These are phyloP conservation scores for Alternaria arborescens DNA, from an alignment of 2,329 filamentous ascomycete species.

Conservation along the genomic window DNA sequence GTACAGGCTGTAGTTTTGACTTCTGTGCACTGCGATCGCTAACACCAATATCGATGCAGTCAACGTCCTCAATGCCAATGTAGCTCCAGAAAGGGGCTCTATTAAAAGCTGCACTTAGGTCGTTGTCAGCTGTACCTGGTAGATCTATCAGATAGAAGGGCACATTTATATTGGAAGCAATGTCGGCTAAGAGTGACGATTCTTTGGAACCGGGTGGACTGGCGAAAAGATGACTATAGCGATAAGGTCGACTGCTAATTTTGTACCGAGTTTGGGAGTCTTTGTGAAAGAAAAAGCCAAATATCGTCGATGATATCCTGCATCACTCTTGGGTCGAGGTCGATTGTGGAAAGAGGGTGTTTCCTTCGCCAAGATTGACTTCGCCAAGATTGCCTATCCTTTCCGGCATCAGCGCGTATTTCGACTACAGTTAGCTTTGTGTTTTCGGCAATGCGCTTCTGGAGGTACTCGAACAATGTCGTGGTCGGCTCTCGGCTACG, in stretches of 20 bases:
- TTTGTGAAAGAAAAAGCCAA: background rate
- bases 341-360: background rate
- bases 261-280: background rate
- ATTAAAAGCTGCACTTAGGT: constrained; percentile 17
- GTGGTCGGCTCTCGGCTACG: constrained; percentile 9
- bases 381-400: background rate
- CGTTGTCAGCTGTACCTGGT: constrained; percentile 18
- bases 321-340: background rate
- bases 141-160: constrained; percentile 42
- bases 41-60: constrained; percentile 15
- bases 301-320: background rate
- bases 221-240: background rate
- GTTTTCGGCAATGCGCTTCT: constrained; percentile 1
- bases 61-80: constrained; percentile 30
- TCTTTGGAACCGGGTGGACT: constrained; percentile 30
- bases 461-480: constrained; percentile 1
- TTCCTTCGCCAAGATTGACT: background rate
- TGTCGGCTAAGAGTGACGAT: constrained; percentile 50
- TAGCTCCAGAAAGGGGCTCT: constrained; percentile 18
- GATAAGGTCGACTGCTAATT: background rate
- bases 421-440: constrained; percentile 1
- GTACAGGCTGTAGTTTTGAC: background rate
- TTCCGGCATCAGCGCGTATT: background rate
- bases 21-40: constrained; percentile 34
- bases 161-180: constrained; percentile 47